Conservation (phyloP, 1,284 basidiomycete species). For the Pholiota adiposa region DNA sequence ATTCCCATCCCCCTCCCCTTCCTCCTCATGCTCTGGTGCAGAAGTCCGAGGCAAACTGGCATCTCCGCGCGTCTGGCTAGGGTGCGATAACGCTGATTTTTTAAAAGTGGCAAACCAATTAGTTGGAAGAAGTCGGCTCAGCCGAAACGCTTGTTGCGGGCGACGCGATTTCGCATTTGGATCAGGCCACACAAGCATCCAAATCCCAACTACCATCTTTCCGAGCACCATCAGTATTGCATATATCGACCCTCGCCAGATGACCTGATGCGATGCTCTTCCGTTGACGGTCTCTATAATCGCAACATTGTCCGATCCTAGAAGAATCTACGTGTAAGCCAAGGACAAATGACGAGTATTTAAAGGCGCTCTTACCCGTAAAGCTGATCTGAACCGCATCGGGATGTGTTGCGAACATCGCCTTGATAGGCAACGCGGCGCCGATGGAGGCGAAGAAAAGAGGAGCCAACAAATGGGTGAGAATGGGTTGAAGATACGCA, state of each 20-base stretch:
- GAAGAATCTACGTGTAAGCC: neutral
- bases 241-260: slow-evolving; percentile 42
- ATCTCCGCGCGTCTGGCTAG: neutral
- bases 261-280: slow-evolving; percentile 31
- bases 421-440: slow-evolving; percentile 37
- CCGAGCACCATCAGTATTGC: slow-evolving; percentile 39
- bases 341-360: neutral
- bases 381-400: neutral
- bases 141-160: too few relatives aligned
- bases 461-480: slow-evolving; percentile 36
- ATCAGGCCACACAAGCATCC: slow-evolving; percentile 37
- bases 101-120: neutral
- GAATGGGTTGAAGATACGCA: slow-evolving; percentile 30
- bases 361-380: neutral
- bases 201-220: slow-evolving; percentile 35
- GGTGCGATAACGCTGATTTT: neutral
- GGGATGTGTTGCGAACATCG: slow-evolving; percentile 34
- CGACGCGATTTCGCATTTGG: neutral
- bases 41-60: neutral
- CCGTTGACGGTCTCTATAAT: slow-evolving; percentile 5
- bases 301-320: neutral
- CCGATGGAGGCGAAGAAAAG: slow-evolving; percentile 45
- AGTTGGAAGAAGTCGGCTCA: too few relatives aligned
- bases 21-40: too few relatives aligned
- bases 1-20: neutral